A percentile compares a stretch with the other conserved stretches of the same genome.
Evolutionary conservation across 352 stramenopile species (phyloP).

Genomic region (Bremia lactucae): DNA sequence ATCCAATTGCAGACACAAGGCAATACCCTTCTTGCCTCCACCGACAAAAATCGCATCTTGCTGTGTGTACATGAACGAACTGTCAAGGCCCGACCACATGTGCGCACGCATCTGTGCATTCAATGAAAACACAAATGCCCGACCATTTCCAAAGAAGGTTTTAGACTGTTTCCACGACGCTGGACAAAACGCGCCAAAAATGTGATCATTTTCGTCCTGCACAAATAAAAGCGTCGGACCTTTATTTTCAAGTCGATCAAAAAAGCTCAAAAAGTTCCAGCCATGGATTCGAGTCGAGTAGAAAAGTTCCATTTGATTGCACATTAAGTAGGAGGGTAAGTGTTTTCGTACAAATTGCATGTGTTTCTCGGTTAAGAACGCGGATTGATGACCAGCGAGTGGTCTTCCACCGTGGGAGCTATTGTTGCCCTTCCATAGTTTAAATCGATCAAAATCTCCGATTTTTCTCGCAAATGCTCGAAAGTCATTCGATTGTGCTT

Average conservation of each 20-base stretch:
- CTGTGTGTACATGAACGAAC: slow-evolving; percentile 60
- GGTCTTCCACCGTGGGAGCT: slow-evolving; percentile 16
- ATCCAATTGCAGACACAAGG: slow-evolving; percentile 59
- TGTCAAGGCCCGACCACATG: slow-evolving; percentile 51
- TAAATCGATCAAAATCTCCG: slow-evolving; percentile 45
- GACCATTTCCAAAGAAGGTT: slow-evolving; percentile 62
- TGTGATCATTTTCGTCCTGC: slow-evolving; percentile 54
- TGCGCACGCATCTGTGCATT: slow-evolving; percentile 43
- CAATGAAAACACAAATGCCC: slow-evolving; percentile 67
- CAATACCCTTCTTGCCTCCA: slow-evolving; percentile 54
- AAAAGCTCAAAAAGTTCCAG: slow-evolving; percentile 67
- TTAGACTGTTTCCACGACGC: slow-evolving; percentile 45
- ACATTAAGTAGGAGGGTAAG: slow-evolving; percentile 47
- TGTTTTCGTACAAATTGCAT: slow-evolving; percentile 57
- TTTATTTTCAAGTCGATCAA: slow-evolving; percentile 39
- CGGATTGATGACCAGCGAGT: slow-evolving; percentile 26
- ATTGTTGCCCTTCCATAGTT: slow-evolving; percentile 27
- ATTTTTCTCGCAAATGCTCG: slow-evolving; percentile 42
- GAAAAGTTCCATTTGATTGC: slow-evolving; percentile 60
- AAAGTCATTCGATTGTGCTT: slow-evolving; percentile 21
- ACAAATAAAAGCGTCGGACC: slow-evolving; percentile 56
- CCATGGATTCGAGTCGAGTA: slow-evolving; percentile 54
- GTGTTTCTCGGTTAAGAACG: slow-evolving; percentile 54
- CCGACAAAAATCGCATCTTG: slow-evolving; percentile 51
- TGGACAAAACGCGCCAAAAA: slow-evolving; percentile 68